A percentile compares a stretch with the other conserved stretches of the same genome.
Conservation (phyloP, 805 yeast genomes). For the Debaryomyces tyrocola region DNA sequence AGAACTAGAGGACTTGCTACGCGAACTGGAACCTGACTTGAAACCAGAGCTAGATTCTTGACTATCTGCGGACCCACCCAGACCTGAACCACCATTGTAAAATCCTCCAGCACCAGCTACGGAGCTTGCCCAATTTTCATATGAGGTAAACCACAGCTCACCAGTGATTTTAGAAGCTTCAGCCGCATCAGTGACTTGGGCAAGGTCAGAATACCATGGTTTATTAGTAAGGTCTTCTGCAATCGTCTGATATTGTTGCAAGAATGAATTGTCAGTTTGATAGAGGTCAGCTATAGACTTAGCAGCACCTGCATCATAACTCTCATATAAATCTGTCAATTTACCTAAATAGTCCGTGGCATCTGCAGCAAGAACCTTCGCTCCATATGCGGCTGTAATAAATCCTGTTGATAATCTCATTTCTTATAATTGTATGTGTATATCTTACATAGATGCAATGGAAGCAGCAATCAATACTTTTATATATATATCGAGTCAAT, state of each 20-base stretch:
- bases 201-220: background rate
- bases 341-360: too few relatives aligned
- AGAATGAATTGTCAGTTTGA: background rate
- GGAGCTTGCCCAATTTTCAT: constrained; percentile 1
- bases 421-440: background rate
- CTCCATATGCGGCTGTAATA: background rate
- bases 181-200: background rate
- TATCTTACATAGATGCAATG: too few relatives aligned
- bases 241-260: background rate
- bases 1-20: constrained; percentile 11
- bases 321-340: too few relatives aligned
- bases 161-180: constrained; percentile 3
- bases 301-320: too few relatives aligned
- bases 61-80: background rate
- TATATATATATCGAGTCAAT: too few relatives aligned
- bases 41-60: constrained; percentile 2
- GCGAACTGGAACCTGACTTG: constrained; percentile 1
- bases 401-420: background rate
- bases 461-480: too few relatives aligned
- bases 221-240: background rate
- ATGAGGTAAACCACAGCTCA: constrained; percentile 3
- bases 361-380: background rate
- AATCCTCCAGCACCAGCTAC: constrained; percentile 1
- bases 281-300: too few relatives aligned
- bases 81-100: background rate